Evolutionary conservation across 192 early-diverging fungal genomes (phyloP), one percentile per base, ranked within the genome.

Genomic region (Entomortierella chlamydospora): DNA sequence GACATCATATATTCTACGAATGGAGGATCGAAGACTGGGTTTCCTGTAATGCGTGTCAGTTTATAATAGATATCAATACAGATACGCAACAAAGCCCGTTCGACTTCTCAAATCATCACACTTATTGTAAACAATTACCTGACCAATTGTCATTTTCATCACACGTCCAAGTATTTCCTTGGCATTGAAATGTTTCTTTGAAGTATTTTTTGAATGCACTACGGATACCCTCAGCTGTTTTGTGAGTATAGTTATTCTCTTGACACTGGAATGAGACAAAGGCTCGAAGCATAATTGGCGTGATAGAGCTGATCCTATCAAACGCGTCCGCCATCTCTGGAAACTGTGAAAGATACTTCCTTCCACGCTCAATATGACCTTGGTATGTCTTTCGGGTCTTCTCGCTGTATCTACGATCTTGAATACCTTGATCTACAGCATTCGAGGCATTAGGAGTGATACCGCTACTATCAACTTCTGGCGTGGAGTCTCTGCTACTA

Each of bases 171-270:
- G 34, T n/a, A 39, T 65, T 50, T 1, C 31, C 51, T 15, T 54
- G 63, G 22, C 63, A 65, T 18, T 49, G 28, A 12, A 65, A 53
- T 31, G 30, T 33, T 18, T 37, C 39, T 15, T 55, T 29, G 25
- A 66, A 66, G 34, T 66, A 66, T 30, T 42, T 31, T 26, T 66
- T 66, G 11, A 66, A 20, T 2, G 37, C 34, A 45, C 64, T 66
- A 37, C 52, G 45, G 23, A 66, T 45, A 11, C 64, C 64, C 25
- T 66, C 53, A 18, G 64, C 64, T 10, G 64, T 66, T 41, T 66
- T 66, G n/a, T 30, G 47, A 13, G 65, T 57, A 4, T 30, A n/a
- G 5, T 30, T 37, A 9, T 30, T 43, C 33, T 57, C 33, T 30
- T 57, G 33, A n/a, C 55, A 68, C 22, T 68, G 42, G 42, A 28